Evolutionary conservation across 2,329 filamentous ascomycete genomes (phyloP).

Genomic region (Thermoascus crustaceus): DNA sequence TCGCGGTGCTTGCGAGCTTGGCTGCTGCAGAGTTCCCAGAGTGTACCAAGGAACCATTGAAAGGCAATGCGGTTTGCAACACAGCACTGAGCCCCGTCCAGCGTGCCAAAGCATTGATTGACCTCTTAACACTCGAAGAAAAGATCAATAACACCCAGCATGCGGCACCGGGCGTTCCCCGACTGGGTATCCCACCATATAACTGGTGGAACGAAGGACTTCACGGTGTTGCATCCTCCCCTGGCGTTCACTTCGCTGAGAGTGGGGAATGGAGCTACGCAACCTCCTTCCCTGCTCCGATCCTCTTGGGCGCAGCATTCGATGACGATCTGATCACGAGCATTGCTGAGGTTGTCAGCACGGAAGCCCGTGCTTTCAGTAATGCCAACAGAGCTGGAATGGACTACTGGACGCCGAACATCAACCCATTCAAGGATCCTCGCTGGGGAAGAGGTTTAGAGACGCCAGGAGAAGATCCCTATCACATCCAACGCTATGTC

Average conservation of each 20-base stretch:
- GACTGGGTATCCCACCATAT: conserved; percentile 50
- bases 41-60: conserved; percentile 41
- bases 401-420: conserved; percentile 53
- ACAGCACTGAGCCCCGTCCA: conserved; percentile 27
- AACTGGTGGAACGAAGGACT: conserved; percentile 55
- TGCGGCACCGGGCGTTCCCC: conserved; percentile 40
- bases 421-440: conserved; percentile 55
- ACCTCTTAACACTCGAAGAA: conserved; percentile 42
- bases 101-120: conserved; percentile 40
- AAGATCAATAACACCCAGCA: conserved; percentile 46
- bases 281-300: conserved; percentile 56
- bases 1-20: too few species aligned
- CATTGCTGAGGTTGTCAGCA: conserved; percentile 44
- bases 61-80: conserved; percentile 43
- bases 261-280: conserved; percentile 49
- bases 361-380: conserved; percentile 54
- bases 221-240: conserved; percentile 47
- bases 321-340: conserved; percentile 50
- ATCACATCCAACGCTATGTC: conserved; percentile 42
- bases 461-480: conserved; percentile 50
- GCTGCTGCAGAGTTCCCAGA: conserved; percentile 45
- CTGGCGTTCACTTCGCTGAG: conserved; percentile 45
- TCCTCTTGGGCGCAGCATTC: conserved; percentile 53
- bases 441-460: conserved; percentile 52
- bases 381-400: conserved; percentile 45